phyloP scores from a whole-genome alignment of 768 basidiomycete species.

The Naganishia antarctica region DNA sequence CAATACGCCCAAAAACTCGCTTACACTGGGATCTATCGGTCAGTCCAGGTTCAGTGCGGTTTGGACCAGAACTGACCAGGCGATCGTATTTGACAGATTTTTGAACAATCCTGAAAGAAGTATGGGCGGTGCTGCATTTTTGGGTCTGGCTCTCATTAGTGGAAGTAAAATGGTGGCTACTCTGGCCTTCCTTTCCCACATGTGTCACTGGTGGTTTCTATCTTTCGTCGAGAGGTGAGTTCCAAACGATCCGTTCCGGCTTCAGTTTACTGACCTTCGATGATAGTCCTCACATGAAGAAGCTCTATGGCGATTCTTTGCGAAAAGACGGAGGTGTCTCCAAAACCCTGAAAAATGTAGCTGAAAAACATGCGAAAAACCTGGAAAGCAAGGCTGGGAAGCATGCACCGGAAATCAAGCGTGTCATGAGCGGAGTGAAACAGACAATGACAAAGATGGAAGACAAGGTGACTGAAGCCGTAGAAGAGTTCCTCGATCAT shows the following conservation, averaged over 20 bases:
- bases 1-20: conserved; percentile 83
- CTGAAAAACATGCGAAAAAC: conserved; percentile 70
- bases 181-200: conserved; percentile 74
- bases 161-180: conserved; percentile 84
- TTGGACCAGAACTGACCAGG: conserved; percentile 36
- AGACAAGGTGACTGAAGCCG: conserved; percentile 83
- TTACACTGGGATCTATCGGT: conserved; percentile 92
- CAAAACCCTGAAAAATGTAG: conserved; percentile 93
- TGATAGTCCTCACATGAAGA: conserved; percentile 91
- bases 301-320: conserved; percentile 85
- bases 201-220: conserved; percentile 96
- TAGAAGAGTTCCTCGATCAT: conserved; percentile 87
- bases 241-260: background rate
- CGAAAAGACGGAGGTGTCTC: conserved; percentile 95
- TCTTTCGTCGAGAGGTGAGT: conserved; percentile 82
- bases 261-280: background rate
- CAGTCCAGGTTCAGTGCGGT: conserved; percentile 48
- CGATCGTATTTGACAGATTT: conserved; percentile 51
- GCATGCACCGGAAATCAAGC: conserved; percentile 74
- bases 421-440: conserved; percentile 83
- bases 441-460: conserved; percentile 94
- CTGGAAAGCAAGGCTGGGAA: conserved; percentile 69
- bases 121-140: conserved; percentile 92
- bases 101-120: conserved; percentile 86
- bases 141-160: conserved; percentile 85